These are phyloP conservation scores for Yamadazyma laniorum DNA, from an alignment of 805 yeast species.

Conservation along the genomic window DNA sequence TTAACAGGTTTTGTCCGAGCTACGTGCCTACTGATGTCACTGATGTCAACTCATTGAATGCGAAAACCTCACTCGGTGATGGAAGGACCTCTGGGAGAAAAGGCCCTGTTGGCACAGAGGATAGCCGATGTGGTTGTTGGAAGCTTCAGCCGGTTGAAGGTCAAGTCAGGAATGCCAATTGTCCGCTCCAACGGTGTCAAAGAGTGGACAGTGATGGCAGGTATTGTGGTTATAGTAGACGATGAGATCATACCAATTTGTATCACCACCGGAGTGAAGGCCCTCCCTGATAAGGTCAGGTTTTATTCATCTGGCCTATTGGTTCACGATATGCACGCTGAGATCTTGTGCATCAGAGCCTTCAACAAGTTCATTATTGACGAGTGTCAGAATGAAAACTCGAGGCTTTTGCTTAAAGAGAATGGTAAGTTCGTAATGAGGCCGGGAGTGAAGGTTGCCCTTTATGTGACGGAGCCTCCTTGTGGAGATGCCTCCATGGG, in stretches of 20 bases:
- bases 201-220: conserved; percentile 87
- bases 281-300: conserved; percentile 55
- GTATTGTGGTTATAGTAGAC: conserved; percentile 49
- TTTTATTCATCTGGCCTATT: conserved; percentile 52
- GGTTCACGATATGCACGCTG: conserved; percentile 91
- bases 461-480: conserved; percentile 74
- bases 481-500: conserved; percentile 89
- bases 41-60: too few relatives aligned
- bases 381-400: conserved; percentile 32
- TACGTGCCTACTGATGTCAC: too few relatives aligned
- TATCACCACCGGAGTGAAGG: conserved; percentile 81
- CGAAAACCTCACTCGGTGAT: too few relatives aligned
- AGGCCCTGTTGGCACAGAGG: conserved; percentile 16
- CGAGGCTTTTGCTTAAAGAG: conserved; percentile 16
- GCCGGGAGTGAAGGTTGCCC: conserved; percentile 44
- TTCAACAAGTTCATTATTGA: conserved; percentile 61
- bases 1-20: too few relatives aligned
- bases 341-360: conserved; percentile 67
- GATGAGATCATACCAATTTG: conserved; percentile 38
- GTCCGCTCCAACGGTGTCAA: conserved; percentile 57
- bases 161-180: conserved; percentile 55
- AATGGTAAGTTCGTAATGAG: conserved; percentile 29
- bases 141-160: conserved; percentile 28
- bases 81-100: too few relatives aligned
- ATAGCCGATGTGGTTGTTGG: conserved; percentile 26